Conservation (phyloP, 2,329 filamentous ascomycete genomes). For the Paracorniculantispora psalliotae region DNA sequence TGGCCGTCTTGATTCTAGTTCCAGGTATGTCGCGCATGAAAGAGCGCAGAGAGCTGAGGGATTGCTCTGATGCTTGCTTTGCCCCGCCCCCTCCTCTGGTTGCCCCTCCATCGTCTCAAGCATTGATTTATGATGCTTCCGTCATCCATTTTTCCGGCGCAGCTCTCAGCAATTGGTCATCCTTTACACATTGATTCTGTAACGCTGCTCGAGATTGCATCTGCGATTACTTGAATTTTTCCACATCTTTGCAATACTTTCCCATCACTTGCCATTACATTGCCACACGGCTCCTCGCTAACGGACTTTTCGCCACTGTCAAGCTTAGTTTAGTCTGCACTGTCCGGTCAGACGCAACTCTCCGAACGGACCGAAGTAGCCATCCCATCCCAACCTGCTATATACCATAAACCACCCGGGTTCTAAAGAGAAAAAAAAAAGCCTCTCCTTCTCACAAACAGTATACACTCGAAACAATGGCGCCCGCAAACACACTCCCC, state of each 20-base stretch:
- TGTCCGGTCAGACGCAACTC: not conserved
- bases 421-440: not conserved
- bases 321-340: not conserved
- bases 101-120: slow-evolving; percentile 10
- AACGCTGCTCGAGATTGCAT: not conserved
- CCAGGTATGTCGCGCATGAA: slow-evolving; percentile 3
- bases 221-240: not conserved
- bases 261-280: not conserved
- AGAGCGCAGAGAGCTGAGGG: not conserved
- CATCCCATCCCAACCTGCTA: not conserved
- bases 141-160: slow-evolving; percentile 2
- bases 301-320: not conserved
- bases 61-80: not conserved
- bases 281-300: not conserved
- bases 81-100: slow-evolving; percentile 12
- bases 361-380: not conserved
- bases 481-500: slow-evolving; percentile 78
- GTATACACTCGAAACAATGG: slow-evolving; percentile 46
- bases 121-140: slow-evolving; percentile 11
- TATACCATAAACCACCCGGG: not conserved
- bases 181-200: not conserved
- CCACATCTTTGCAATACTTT: not conserved
- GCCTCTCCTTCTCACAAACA: not conserved
- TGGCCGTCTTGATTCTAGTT: not conserved
- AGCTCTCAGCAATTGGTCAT: slow-evolving; percentile 10